phyloP scores from a whole-genome alignment of 108 stramenopile genomes.

The Schizochytrium sp. region DNA sequence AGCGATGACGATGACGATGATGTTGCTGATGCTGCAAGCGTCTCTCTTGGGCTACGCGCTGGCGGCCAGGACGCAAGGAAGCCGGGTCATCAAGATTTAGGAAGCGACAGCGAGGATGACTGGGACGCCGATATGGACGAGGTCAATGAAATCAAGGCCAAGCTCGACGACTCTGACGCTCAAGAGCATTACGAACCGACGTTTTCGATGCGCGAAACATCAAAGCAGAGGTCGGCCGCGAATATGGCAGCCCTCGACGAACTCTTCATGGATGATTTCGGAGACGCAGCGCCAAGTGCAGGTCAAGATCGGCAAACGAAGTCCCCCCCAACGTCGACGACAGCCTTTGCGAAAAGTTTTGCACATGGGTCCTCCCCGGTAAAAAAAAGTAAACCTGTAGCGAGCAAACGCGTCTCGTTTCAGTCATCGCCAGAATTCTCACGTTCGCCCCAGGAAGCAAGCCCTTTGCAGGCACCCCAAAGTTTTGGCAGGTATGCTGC shows the following conservation, averaged over 20 bases:
- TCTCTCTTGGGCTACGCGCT: neutral
- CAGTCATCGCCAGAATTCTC: no score
- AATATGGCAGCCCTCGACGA: neutral
- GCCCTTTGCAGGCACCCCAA: no score
- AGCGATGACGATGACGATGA: neutral
- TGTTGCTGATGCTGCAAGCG: neutral
- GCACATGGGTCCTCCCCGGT: no score
- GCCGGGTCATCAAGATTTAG: neutral
- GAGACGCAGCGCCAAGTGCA: neutral
- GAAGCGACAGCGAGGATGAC: neutral
- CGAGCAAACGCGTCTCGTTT: no score
- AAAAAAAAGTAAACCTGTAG: no score
- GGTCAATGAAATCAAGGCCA: neutral
- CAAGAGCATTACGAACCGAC: neutral
- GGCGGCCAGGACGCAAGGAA: neutral
- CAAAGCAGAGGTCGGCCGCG: neutral
- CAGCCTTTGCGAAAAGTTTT: no score
- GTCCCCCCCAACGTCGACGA: no score
- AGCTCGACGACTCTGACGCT: neutral
- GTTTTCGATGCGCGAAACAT: neutral
- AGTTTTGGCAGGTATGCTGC: no score
- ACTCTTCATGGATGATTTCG: neutral
- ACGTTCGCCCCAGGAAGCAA: no score
- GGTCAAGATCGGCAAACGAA: no score
- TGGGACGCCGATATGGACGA: neutral